A percentile compares a stretch with the other conserved stretches of the same genome.
phyloP scores from a whole-genome alignment of 1,284 basidiomycete genomes.

The Lignosus rhinocerotis region DNA sequence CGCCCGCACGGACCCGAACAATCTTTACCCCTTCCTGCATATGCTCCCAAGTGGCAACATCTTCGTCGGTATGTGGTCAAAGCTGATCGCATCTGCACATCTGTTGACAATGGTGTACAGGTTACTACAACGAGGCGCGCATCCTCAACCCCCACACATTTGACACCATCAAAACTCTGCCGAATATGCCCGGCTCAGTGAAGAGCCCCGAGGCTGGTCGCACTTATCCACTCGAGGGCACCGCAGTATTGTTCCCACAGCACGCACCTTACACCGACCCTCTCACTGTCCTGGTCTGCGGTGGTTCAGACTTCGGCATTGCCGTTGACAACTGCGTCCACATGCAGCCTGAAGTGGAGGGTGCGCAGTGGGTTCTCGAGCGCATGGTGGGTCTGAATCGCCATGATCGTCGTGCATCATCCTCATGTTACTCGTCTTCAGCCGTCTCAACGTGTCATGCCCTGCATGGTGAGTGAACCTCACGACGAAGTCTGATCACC shows the following conservation, averaged over 20 bases:
- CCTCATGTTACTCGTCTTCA: constrained; percentile 27
- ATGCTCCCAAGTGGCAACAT: constrained; percentile 65
- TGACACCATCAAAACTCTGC: constrained; percentile 56
- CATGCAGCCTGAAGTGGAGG: constrained; percentile 59
- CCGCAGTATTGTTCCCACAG: constrained; percentile 69
- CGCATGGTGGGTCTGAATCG: constrained; percentile 57
- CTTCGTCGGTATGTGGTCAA: constrained; percentile 57
- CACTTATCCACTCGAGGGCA: constrained; percentile 76
- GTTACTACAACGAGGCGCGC: constrained; percentile 80
- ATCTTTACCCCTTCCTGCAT: constrained; percentile 75
- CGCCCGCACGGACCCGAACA: constrained; percentile 69
- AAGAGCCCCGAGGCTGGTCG: constrained; percentile 72
- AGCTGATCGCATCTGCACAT: background rate
- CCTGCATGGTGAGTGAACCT: constrained; percentile 53
- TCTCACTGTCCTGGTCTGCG: constrained; percentile 71
- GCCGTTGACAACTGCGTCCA: constrained; percentile 73
- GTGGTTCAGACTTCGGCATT: constrained; percentile 61
- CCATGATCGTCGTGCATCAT: background rate
- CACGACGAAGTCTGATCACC: background rate
- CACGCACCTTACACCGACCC: constrained; percentile 70
- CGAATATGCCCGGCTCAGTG: constrained; percentile 75
- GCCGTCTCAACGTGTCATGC: constrained; percentile 76
- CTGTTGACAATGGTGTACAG: constrained; percentile 33
- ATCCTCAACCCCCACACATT: constrained; percentile 68
- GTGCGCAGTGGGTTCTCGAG: constrained; percentile 66